Conservation (phyloP, 1,284 basidiomycete genomes). For the Rhodotorula sp. region DNA sequence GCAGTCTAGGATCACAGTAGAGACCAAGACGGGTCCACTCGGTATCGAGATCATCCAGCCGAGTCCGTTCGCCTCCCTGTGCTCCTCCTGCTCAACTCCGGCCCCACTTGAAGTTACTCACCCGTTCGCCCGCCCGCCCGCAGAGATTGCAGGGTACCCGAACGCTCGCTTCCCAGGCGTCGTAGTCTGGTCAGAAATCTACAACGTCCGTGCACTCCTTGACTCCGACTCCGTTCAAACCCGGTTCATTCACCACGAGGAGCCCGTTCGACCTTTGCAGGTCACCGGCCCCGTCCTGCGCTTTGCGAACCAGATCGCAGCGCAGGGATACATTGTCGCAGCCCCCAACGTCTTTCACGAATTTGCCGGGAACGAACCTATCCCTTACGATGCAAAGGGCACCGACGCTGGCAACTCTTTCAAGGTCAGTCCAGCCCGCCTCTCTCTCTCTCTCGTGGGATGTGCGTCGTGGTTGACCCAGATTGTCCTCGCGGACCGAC, state of each 20-base stretch:
- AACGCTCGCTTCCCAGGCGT: slow-evolving; percentile 69
- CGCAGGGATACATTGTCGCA: slow-evolving; percentile 75
- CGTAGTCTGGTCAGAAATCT: slow-evolving; percentile 50
- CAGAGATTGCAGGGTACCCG: slow-evolving; percentile 64
- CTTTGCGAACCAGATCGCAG: slow-evolving; percentile 87
- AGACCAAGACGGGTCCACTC: slow-evolving; percentile 56
- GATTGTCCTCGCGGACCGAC: not conserved
- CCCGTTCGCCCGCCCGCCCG: not conserved
- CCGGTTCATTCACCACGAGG: not conserved
- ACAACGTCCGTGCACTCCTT: slow-evolving; percentile 46
- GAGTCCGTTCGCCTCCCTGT: slow-evolving; percentile 20
- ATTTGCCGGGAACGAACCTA: slow-evolving; percentile 74
- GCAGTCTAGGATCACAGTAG: slow-evolving; percentile 10
- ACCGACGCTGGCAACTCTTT: slow-evolving; percentile 73
- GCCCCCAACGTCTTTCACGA: slow-evolving; percentile 77
- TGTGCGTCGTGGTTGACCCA: not conserved
- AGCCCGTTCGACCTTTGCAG: slow-evolving; percentile 14
- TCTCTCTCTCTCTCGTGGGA: not conserved
- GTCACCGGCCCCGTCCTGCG: slow-evolving; percentile 76
- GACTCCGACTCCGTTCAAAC: slow-evolving; percentile 41
- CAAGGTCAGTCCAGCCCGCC: slow-evolving; percentile 55
- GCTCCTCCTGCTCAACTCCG: not conserved
- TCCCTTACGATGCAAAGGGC: slow-evolving; percentile 83
- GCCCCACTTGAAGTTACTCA: not conserved
- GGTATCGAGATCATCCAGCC: slow-evolving; percentile 75